These are phyloP conservation scores for Verticillium zaregamsianum DNA, from an alignment of 2,329 filamentous ascomycete genomes.

Conservation along the genomic window DNA sequence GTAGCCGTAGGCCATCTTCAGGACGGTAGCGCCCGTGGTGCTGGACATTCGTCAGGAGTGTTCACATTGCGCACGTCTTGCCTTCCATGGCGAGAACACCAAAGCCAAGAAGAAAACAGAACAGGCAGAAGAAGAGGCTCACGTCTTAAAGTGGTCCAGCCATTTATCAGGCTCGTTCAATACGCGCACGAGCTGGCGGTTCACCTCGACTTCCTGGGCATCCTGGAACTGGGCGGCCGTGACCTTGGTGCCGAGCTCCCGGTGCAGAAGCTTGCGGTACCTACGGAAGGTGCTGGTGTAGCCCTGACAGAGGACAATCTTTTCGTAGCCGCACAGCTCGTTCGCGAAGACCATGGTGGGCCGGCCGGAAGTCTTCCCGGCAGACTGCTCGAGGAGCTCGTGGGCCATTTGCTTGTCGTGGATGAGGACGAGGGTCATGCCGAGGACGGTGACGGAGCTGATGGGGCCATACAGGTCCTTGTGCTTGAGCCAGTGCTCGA, in stretches of 20 bases:
- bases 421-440: slow-evolving; percentile 34
- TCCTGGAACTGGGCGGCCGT: slow-evolving; percentile 12
- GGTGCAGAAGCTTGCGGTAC: slow-evolving; percentile 21
- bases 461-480: slow-evolving; percentile 32
- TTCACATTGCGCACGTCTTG: too few relatives aligned
- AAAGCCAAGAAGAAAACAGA: too few relatives aligned
- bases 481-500: slow-evolving; percentile 35
- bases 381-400: slow-evolving; percentile 31
- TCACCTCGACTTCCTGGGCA: slow-evolving; percentile 8
- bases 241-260: slow-evolving; percentile 22
- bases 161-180: slow-evolving; percentile 6
- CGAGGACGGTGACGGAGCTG: slow-evolving; percentile 35
- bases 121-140: background rate
- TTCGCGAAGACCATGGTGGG: slow-evolving; percentile 21
- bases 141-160: slow-evolving; percentile 12
- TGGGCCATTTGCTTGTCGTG: slow-evolving; percentile 29
- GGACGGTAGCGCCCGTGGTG: slow-evolving; percentile 4
- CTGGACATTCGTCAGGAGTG: background rate
- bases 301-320: slow-evolving; percentile 14
- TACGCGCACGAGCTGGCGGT: slow-evolving; percentile 6
- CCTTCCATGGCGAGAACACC: too few relatives aligned
- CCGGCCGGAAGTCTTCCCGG: slow-evolving; percentile 25
- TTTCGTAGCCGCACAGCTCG: slow-evolving; percentile 21
- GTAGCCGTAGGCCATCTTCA: slow-evolving; percentile 19
- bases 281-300: slow-evolving; percentile 18